A percentile compares a stretch with the other conserved stretches of the same genome.
These are phyloP conservation scores for Porcisia deanei DNA, from an alignment of 208 protist genomes.

Conservation along the genomic window DNA sequence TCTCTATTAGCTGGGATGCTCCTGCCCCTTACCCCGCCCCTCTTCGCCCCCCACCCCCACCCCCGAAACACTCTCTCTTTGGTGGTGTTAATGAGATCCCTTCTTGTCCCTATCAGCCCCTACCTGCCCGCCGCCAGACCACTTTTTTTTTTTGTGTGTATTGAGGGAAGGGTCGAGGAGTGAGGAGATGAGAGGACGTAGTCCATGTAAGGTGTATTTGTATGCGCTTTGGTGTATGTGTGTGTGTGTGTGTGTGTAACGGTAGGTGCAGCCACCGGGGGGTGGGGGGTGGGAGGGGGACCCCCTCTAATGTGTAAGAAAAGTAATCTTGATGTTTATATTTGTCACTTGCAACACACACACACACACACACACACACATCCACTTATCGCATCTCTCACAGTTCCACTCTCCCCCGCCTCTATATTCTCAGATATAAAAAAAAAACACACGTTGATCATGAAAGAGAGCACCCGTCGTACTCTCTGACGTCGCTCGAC, in stretches of 20 bases:
- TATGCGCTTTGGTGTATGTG: not conserved
- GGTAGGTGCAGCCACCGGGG: not conserved
- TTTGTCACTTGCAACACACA: not conserved
- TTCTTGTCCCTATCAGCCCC: not conserved
- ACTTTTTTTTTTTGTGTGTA: not conserved
- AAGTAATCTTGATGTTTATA: not conserved
- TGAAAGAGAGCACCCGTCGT: not conserved
- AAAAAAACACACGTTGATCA: not conserved
- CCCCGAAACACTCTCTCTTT: not conserved
- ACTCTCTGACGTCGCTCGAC: not conserved
- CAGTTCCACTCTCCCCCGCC: not conserved
- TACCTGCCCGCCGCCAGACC: not conserved
- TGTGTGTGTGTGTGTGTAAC: not conserved
- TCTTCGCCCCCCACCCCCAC: not conserved
- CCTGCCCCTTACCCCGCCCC: slow-evolving; percentile 6
- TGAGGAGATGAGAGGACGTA: not conserved
- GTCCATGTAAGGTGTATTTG: not conserved
- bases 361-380: not conserved
- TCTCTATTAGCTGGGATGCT: not conserved
- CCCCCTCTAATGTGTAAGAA: not conserved
- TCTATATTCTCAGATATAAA: not conserved
- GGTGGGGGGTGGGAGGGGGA: not conserved
- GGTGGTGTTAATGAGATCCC: not conserved
- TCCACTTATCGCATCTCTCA: not conserved
- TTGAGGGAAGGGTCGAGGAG: too few species aligned